These are phyloP conservation scores for Aspergillus asperescens DNA, from an alignment of 495 filamentous ascomycete species.

Conservation along the genomic window DNA sequence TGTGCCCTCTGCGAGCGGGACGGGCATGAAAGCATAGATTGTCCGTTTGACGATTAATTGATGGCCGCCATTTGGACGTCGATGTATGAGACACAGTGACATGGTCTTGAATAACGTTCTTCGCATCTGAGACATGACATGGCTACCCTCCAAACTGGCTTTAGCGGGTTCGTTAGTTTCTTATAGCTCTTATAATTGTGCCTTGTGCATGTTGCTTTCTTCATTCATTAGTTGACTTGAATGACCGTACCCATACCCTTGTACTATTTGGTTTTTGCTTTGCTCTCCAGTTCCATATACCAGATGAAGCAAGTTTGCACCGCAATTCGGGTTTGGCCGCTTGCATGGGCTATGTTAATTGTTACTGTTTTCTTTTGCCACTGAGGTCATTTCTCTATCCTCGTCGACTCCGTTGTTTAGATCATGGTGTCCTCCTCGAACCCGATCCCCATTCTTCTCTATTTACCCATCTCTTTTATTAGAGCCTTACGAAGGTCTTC, in stretches of 20 bases:
- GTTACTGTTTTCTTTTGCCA: conserved; percentile 8
- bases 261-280: conserved; percentile 3
- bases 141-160: conserved; percentile 8
- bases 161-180: conserved; percentile 7
- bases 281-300: conserved; percentile 2
- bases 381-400: conserved; percentile 12
- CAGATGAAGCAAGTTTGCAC: conserved; percentile 5
- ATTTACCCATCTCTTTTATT: conserved; percentile 1
- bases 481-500: background rate
- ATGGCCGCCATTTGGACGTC: background rate
- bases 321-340: background rate
- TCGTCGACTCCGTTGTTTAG: conserved; percentile 1
- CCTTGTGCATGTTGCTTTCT: conserved; percentile 1
- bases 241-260: conserved; percentile 7
- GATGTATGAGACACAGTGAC: conserved; percentile 10
- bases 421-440: background rate
- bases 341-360: conserved; percentile 14
- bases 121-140: conserved; percentile 16
- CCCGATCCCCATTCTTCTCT: conserved; percentile 6
- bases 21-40: conserved; percentile 92
- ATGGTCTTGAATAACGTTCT: conserved; percentile 2
- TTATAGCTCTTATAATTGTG: conserved; percentile 17
- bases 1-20: conserved; percentile 95
- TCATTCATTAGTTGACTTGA: conserved; percentile 6
- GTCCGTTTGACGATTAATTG: conserved; percentile 84